phyloP scores from a whole-genome alignment of 2,329 filamentous ascomycete genomes.

The Calcarisporium arbuscula region DNA sequence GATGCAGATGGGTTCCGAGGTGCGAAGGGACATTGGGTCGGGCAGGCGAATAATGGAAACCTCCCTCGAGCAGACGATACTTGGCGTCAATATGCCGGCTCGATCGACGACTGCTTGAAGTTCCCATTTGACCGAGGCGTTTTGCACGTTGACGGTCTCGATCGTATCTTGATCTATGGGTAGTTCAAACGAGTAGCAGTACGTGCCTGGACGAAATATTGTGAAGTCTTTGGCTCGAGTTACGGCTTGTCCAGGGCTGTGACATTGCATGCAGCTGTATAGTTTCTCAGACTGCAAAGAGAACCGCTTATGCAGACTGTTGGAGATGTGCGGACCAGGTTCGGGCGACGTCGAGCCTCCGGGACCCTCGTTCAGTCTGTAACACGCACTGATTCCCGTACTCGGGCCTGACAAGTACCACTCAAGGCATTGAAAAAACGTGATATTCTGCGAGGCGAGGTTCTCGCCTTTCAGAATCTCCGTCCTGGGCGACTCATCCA shows the following conservation, averaged over 20 bases:
- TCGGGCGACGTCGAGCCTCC: slow-evolving; percentile 12
- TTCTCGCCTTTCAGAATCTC: slow-evolving; percentile 80
- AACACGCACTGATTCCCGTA: slow-evolving; percentile 60
- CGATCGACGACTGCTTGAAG: slow-evolving; percentile 80
- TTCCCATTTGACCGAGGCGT: slow-evolving; percentile 83
- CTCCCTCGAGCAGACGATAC: slow-evolving; percentile 75
- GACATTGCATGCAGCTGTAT: slow-evolving; percentile 77
- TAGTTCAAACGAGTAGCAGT: slow-evolving; percentile 72
- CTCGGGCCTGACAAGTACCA: slow-evolving; percentile 51
- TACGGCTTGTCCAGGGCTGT: slow-evolving; percentile 58
- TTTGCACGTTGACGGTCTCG: slow-evolving; percentile 81
- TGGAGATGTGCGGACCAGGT: slow-evolving; percentile 20
- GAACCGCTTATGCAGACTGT: slow-evolving; percentile 57
- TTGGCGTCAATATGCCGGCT: slow-evolving; percentile 82
- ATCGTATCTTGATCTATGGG: slow-evolving; percentile 83
- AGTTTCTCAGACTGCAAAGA: slow-evolving; percentile 77
- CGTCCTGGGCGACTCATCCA: slow-evolving; percentile 78
- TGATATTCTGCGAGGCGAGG: slow-evolving; percentile 80
- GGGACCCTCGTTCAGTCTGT: slow-evolving; percentile 32
- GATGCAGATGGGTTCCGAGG: slow-evolving; percentile 89
- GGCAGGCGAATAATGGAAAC: slow-evolving; percentile 79
- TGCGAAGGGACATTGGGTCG: slow-evolving; percentile 80
- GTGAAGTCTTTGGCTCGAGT: slow-evolving; percentile 69
- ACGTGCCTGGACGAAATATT: slow-evolving; percentile 68
- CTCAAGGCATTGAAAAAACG: slow-evolving; percentile 83